Base-by-base conservation (phyloP, 2,329 filamentous ascomycete species). In the Xylaria sp. region DNA sequence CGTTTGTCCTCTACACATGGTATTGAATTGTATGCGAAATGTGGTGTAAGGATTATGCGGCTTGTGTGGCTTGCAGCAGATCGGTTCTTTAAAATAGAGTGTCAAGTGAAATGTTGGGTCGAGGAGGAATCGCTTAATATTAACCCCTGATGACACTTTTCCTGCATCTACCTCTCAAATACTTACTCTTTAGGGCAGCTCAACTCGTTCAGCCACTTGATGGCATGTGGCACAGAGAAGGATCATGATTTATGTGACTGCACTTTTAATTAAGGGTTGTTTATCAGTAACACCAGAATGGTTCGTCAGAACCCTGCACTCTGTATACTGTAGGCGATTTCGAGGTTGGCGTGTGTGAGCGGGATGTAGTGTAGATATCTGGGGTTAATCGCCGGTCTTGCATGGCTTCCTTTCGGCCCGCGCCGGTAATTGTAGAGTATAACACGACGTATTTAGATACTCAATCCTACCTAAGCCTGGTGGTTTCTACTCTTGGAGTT, bases 321-420 rank as follows among this genome's bases (percentile, higher is more conserved):
- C 1, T 27, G n/a, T 42, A 25, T 44, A 8, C 21, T 58, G 27
- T n/a, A 27, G 16, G 13, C 5, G 6, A 3, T n/a, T 4, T n/a
- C 8, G 55, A 16, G 18, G n/a, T 29, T 29, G 27, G 53, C 23
- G 55, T 37, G 16, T 13, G 25, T 58, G 16, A 44, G 37, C 2
- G 9, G 61, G 42, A 50, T 51, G 9, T 53, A 10, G 9, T 35
- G 2, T 10, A 40, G 32, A 42, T 32, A 59, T 59, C 44, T 21
- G 53, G 54, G 35, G 25, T 27, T 44, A 59, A 35, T 25, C 16
- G n/a, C 13, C 18, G 21, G 29, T 29, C n/a, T 23, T 55, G 42
- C 4, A 40, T 21, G 40, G 44, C 58, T 25, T 12, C 37, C 21
- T 32, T 51, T 64, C 65, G 65, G 65, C 55, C 60, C 55, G 65